phyloP scores from a whole-genome alignment of 306 rosid species.

The Quercus bicolor region DNA sequence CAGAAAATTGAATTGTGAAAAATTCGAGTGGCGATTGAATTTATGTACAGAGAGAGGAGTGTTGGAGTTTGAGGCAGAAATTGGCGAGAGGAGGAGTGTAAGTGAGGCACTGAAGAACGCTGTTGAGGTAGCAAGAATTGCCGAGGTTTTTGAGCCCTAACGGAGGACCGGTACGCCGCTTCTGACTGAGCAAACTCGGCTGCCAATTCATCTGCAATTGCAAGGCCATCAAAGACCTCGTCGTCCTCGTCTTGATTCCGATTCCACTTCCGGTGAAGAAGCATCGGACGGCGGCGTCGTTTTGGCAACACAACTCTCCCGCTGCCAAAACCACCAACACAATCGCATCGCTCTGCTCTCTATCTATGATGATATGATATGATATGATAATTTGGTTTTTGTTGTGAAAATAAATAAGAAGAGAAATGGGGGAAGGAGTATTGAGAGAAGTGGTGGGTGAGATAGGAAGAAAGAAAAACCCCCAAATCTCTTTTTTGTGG shows the following conservation, averaged over 20 bases:
- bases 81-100: conserved; percentile 99
- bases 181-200: conserved; percentile 81
- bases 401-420: no score
- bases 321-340: conserved; percentile 19
- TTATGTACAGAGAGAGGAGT: conserved; percentile 65
- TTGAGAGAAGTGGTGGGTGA: no score
- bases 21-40: no score
- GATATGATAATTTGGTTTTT: no score
- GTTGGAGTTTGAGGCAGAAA: conserved; percentile 85
- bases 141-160: conserved; percentile 92
- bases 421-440: no score
- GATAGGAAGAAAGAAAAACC: no score
- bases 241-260: conserved; percentile 33
- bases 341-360: conserved; percentile 62
- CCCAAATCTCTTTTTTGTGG: no score
- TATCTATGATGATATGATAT: no score
- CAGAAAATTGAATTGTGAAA: background rate
- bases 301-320: no score
- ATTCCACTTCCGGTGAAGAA: conserved; percentile 16
- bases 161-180: conserved; percentile 77
- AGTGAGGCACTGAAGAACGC: conserved; percentile 99
- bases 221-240: conserved; percentile 75
- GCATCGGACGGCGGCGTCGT: conserved; percentile 67
- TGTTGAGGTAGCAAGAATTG: conserved; percentile 96
- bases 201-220: conserved; percentile 95